Base-by-base conservation (phyloP, 768 basidiomycete genomes). In the Naganishia vishniacii region DNA sequence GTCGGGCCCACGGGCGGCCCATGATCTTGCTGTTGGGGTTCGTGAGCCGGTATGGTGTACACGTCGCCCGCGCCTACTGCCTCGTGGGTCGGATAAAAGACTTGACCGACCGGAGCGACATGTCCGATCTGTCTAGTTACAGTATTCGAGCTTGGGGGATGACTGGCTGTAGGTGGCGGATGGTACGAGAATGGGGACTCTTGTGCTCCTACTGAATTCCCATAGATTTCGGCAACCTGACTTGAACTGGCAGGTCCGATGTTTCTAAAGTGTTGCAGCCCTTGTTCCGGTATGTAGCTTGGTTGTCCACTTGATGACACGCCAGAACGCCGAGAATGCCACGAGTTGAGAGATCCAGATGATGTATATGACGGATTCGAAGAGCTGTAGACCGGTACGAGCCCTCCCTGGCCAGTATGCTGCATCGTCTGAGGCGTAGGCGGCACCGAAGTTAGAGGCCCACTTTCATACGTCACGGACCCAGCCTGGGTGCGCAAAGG, bases 111-210 rank as follows among this genome's bases (percentile, higher is more conserved):
- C 12, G 41, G 11, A 29, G 20, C n/a, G n/a, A n/a, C n/a, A n/a
- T n/a, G 25, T 34, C 23, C 16, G 29, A 15, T 29, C 37, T 11
- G 37, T 34, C n/a, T 25, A 8, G 20, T 18, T n/a, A 32, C 8
- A 23, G 34, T 4, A 15, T 20, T 41, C 18, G 25, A 4, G 11
- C 37, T 26, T 26, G 46, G 56, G 13, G 49, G 48, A 34, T 34
- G 23, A 26, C 41, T 65, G 18, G 65, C 61, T 9, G 65, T 62
- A 1, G 65, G 61, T 7, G 65, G 65, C 16, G 65, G 65, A 44
- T 67, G 65, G 37, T 67, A 67, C 20, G 65, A 67, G 45, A 67
- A 67, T 32, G 65, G 65, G 29, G 61, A 62, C 32, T 67, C 65
- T 40, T 61, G 59, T 8, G 51, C 53, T 2, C 46, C 59, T 3